Evolutionary conservation across 2,329 filamentous ascomycete species (phyloP), one percentile per base, ranked within the genome.

Genomic region (Septoria petroselini): DNA sequence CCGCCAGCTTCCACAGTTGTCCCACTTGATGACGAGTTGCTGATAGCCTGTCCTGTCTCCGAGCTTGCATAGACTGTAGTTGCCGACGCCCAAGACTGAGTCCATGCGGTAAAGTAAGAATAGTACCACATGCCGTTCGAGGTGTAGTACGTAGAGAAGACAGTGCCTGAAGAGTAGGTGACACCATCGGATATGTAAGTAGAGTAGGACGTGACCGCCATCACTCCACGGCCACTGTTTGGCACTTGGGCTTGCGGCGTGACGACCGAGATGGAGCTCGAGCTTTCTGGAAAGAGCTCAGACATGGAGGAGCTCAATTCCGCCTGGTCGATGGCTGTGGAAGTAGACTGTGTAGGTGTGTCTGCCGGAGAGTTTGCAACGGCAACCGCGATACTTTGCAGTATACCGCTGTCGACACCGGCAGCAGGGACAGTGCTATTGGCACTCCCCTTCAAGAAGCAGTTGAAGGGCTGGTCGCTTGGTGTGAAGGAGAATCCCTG

Each of bases 371-470:
- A 37, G 9, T 50, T 51, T 7, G 52, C 54, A 11, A 63, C 41
- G n/a, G 61, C 66, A 27, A 63, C 49, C 15, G 58, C 59, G 29
- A 66, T 58, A 11, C 59, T 51, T 37, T 60, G 60, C 15, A 68
- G 52, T 17, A 66, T 48, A 15, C 64, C 66, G 21, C 59, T 61
- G 47, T 64, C 56, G 31, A 64, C 57, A 11, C 63, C 64, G 8
- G 48, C 27, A 9, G 59, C 60, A 6, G 58, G 40, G 5, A 63
- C 58, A 8, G 53, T 60, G 9, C 48, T 52, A 17, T 64, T 61
- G 9, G 59, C 58, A 9, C 54, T 53, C 2, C 54, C 42, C 48
- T 68, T 67, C 40, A 69, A 47, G 54, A 66, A 65, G 46, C 66
- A 69, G 40, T 67, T 67, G 30, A 56, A 57, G 7, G 59, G 61